Evolutionary conservation across 1,284 basidiomycete species (phyloP), one percentile per base, ranked within the genome.

Genomic region (Retiboletus flavoniger): DNA sequence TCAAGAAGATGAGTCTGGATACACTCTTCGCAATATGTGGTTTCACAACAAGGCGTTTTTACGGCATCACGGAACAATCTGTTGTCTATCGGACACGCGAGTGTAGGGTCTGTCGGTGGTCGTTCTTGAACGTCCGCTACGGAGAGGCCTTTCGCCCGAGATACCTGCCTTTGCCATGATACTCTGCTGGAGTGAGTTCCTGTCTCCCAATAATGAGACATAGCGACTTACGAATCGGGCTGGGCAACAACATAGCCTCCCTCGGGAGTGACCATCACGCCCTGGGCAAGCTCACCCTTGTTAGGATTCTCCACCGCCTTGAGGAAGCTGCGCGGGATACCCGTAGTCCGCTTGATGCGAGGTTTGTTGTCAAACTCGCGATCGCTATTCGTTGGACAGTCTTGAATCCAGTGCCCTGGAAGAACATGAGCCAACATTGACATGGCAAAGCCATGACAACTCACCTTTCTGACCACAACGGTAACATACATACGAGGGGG

Each of bases 401-500:
- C 93, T 71, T 99, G 96, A 61, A 99, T 99, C 97, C 97, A 99
- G 68, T 99, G 97, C 29, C 95, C 93, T 95, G 72, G 2, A 49
- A 46, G 34, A 55, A 47, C 34, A 53, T 59, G 29, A 57, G 45
- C 19, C 29, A 40, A 19, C 17, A 29, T 17, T 3, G n/a, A 47
- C 17, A n/a, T 31, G 13, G 48, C 28, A n/a, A 47, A 51, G 47
- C 16, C 43, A 19, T 28, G 35, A 35, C 48, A 47, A 66, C 85
- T 55, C 65, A 94, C 93, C 95, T 84, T 98, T 97, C 74, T 97
- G 91, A 40, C 95, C 95, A 74, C 97, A 99, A 38, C 97, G 87
- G 72, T 98, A 98, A 71, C 97, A 99, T n/a, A 99, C 95, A 75
- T 99, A 99, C 52, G 95, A 97, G 4, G 90, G 81, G 17, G 95